A percentile compares a stretch with the other conserved stretches of the same genome.
Evolutionary conservation across 768 basidiomycete species (phyloP).

Genomic region (Serendipita indica): DNA sequence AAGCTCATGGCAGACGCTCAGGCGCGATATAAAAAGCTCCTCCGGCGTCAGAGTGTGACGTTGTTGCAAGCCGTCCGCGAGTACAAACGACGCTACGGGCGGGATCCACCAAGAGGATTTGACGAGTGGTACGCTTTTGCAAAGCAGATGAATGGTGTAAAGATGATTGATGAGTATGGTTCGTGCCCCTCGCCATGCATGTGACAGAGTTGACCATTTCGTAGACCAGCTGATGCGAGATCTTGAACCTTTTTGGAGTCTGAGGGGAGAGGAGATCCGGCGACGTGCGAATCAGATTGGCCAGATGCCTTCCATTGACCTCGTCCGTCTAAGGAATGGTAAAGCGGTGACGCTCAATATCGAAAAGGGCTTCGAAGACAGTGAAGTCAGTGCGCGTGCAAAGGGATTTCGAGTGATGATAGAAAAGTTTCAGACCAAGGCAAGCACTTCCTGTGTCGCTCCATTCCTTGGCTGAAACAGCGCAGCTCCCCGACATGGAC

Average conservation of each 20-base stretch:
- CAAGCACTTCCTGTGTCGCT: conserved; percentile 21
- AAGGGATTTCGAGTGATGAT: conserved; percentile 65
- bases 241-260: conserved; percentile 68
- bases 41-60: conserved; percentile 65
- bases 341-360: conserved; percentile 43
- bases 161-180: conserved; percentile 86
- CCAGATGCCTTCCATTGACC: conserved; percentile 64
- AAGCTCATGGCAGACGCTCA: conserved; percentile 75
- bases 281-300: conserved; percentile 50
- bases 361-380: conserved; percentile 42
- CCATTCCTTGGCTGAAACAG: not conserved
- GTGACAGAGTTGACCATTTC: too few species aligned
- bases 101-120: conserved; percentile 79
- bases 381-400: conserved; percentile 64
- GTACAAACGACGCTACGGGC: conserved; percentile 62
- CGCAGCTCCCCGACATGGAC: conserved; percentile 82
- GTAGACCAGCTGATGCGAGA: conserved; percentile 62
- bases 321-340: conserved; percentile 67
- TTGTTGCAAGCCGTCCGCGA: conserved; percentile 65
- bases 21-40: conserved; percentile 44
- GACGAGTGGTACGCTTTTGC: conserved; percentile 83
- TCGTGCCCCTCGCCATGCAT: too few species aligned
- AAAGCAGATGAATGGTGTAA: conserved; percentile 42
- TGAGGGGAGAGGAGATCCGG: conserved; percentile 59
- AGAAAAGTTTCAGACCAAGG: conserved; percentile 48